Conservation (phyloP, 148 eudicot genomes). For the Rhododendron vialii region DNA sequence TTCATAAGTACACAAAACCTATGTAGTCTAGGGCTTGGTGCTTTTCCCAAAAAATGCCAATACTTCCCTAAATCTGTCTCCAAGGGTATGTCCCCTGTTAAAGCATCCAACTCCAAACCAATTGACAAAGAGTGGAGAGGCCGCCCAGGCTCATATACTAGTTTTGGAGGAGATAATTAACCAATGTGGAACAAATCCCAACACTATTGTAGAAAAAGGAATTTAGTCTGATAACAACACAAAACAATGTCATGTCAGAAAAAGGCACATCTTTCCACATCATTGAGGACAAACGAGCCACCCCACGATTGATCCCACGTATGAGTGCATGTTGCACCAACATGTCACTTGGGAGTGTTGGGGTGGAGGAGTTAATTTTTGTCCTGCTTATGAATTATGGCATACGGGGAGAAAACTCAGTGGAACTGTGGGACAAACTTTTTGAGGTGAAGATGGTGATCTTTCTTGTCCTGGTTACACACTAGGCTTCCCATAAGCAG, state of each 20-base stretch:
- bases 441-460: not conserved
- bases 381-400: not conserved
- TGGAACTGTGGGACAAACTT: not conserved
- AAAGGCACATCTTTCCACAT: not conserved
- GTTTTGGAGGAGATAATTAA: no score
- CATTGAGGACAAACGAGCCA: not conserved
- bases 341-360: constrained; percentile 6
- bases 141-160: no score
- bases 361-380: not conserved
- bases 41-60: not conserved
- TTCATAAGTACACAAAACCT: not conserved
- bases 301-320: not conserved
- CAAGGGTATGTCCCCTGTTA: not conserved
- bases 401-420: not conserved
- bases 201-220: not conserved
- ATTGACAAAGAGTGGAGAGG: no score
- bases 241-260: not conserved
- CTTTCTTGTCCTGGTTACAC: constrained; percentile 16
- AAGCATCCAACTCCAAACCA: no score
- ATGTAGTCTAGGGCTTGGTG: not conserved
- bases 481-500: constrained; percentile 15
- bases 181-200: no score
- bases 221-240: not conserved
- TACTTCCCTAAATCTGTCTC: not conserved
- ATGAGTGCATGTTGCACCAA: constrained; percentile 14